Base-by-base conservation (phyloP, 169 alveolate genomes). In the Eimeria sp. region DNA sequence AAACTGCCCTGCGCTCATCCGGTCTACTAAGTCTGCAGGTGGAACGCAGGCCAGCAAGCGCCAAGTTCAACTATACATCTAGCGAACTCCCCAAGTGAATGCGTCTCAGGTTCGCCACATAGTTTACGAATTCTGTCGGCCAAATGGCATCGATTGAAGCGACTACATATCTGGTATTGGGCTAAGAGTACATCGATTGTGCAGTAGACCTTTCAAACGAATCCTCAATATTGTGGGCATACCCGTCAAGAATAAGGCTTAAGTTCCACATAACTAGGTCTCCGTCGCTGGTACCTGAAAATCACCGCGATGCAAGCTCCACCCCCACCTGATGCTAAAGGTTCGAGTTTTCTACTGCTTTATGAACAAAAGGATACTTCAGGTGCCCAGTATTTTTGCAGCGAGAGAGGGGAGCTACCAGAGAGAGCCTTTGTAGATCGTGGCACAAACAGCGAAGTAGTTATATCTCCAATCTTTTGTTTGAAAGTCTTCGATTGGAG, bases 261-360 rank as follows among this genome's bases (percentile, higher is more conserved):
- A 97, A 96, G 97, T 98, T 99, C 99, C 99, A 98, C 34, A 98
- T 98, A 22, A 98, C 97, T 43, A 98, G 98, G 95, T 97, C 98
- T 40, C 99, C 99, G 67, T 98, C 98, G 30, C 96, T 96, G 25
- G 99, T 98, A 34, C 99, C 99, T 54, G 98, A 30, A 34, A 76
- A 30, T 1, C 22, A 9, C 14, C 58, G 47, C 22, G 18, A 13
- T 0, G 65, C n/a, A 2, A 40, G 63, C 43, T 14, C 1, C 10
- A 51, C 20, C 25, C 13, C 3, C 14, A 5, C 30, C 7, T n/a
- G n/a, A n/a, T n/a, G 43, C 2, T 27, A 75, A 25, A 51, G 3
- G 13, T 7, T n/a, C n/a, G 67, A 43, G 63, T 49, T 70, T 70
- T 78, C 40, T 47, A 20, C 40, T 20, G 34, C 40, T 5, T 10